Conservation (phyloP, 2,329 filamentous ascomycete species). For the Elsinoe perseae region DNA sequence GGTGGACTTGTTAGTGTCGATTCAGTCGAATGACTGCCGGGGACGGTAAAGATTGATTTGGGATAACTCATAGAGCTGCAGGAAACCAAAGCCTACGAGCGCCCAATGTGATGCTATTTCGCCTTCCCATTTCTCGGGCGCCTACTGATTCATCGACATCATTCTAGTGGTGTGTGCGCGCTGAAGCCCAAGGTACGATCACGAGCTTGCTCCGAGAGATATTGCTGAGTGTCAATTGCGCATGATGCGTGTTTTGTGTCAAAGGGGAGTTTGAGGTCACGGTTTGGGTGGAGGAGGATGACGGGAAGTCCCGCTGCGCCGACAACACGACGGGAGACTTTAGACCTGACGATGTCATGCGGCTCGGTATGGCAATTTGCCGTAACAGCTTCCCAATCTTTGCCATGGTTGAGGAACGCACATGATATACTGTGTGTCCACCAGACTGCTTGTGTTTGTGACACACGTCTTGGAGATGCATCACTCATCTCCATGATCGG, state of each 20-base stretch:
- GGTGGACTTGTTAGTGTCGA: neutral
- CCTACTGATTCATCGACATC: neutral
- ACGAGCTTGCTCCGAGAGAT: neutral
- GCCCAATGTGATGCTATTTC: neutral
- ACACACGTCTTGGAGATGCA: too few species aligned
- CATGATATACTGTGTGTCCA: too few species aligned
- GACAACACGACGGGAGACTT: neutral
- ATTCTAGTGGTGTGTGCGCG: neutral
- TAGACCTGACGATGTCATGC: conserved; percentile 2
- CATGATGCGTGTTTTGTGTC: neutral
- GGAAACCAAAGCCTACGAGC: neutral
- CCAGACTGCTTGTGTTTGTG: too few species aligned
- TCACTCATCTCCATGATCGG: too few species aligned
- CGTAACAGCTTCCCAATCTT: conserved; percentile 1
- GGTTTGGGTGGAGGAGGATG: neutral
- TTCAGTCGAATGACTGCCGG: conserved; percentile 9
- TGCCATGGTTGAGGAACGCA: neutral
- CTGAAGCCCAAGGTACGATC: neutral
- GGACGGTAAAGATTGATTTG: conserved; percentile 11
- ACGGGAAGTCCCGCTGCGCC: neutral
- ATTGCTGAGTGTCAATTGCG: neutral
- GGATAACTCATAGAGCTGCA: conserved; percentile 14
- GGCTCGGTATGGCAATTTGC: neutral
- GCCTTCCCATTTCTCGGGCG: neutral
- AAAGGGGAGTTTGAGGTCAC: conserved; percentile 1